Percentiles rank a stretch among this genome's conserved stretches.
These are phyloP conservation scores for Jatropha curcas DNA, from an alignment of 345 rosid genomes.

Conservation along the genomic window DNA sequence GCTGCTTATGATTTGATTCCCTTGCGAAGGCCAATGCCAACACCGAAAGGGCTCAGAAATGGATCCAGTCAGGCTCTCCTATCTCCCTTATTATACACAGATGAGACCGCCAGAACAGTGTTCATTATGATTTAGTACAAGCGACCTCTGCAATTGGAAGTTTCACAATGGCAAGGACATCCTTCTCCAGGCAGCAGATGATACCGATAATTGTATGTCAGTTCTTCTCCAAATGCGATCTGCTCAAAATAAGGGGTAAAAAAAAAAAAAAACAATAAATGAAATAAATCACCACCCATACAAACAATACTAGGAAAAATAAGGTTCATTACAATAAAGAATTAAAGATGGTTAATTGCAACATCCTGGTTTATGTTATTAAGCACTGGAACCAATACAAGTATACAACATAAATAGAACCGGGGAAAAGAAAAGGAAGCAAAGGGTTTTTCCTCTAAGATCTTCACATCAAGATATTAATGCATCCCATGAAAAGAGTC, in stretches of 20 bases:
- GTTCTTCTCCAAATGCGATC: constrained; percentile 93
- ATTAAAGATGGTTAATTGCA: neutral
- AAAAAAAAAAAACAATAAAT: constrained; percentile 13
- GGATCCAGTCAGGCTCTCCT: neutral
- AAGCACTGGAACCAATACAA: neutral
- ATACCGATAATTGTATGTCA: constrained; percentile 62
- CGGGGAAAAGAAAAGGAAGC: no score
- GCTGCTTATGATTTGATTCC: neutral
- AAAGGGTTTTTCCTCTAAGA: no score
- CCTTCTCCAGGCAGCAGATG: constrained; percentile 59
- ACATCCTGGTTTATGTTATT: neutral
- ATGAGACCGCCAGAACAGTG: neutral
- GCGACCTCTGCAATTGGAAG: constrained; percentile 65
- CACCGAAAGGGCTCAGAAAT: neutral
- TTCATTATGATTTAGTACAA: constrained; percentile 35
- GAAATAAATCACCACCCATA: neutral
- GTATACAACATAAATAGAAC: no score
- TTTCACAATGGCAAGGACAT: constrained; percentile 66
- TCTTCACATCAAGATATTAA: no score
- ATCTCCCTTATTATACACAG: neutral
- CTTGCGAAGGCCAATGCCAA: neutral
- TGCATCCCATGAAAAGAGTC: no score
- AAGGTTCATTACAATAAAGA: neutral
- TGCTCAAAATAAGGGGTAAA: constrained; percentile 45
- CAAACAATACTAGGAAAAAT: neutral